A percentile compares a stretch with the other conserved stretches of the same genome.
phyloP scores from a whole-genome alignment of 2,329 filamentous ascomycete species.

The Apiospora hydei region DNA sequence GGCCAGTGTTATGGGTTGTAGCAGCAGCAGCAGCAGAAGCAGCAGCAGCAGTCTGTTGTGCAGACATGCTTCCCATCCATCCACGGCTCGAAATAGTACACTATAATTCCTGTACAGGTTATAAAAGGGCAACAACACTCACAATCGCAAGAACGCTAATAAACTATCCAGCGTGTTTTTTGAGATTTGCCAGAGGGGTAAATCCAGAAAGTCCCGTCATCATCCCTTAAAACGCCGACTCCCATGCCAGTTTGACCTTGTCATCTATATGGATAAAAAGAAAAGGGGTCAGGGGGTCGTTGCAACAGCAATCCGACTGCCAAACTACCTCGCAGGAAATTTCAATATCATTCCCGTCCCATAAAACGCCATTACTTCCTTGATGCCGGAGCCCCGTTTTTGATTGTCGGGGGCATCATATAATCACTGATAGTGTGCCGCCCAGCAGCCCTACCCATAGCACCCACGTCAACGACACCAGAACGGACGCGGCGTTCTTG shows the following conservation, averaged over 20 bases:
- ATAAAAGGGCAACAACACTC: background rate
- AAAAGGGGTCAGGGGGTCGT: background rate
- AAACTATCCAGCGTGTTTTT: constrained; percentile 7
- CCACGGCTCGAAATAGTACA: background rate
- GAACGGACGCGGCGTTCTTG: constrained; percentile 45
- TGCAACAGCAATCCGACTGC: background rate
- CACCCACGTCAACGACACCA: constrained; percentile 28
- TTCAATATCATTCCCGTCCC: background rate
- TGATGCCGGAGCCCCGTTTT: background rate
- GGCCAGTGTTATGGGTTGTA: background rate
- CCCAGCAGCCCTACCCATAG: constrained; percentile 36
- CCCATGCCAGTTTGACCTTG: background rate
- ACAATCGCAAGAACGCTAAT: constrained; percentile 5
- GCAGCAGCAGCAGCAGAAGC: background rate
- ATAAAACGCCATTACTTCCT: background rate
- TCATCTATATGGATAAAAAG: background rate
- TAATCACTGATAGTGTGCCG: background rate
- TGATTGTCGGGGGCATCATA: background rate
- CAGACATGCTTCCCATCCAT: background rate
- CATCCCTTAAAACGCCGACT: background rate
- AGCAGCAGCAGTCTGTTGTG: background rate
- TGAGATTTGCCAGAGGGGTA: background rate
- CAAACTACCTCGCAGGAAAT: background rate
- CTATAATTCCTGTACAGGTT: constrained; percentile 12
- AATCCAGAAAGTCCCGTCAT: background rate